Conservation (phyloP, 1,284 basidiomycete genomes). For the Clitocybe nebularis region DNA sequence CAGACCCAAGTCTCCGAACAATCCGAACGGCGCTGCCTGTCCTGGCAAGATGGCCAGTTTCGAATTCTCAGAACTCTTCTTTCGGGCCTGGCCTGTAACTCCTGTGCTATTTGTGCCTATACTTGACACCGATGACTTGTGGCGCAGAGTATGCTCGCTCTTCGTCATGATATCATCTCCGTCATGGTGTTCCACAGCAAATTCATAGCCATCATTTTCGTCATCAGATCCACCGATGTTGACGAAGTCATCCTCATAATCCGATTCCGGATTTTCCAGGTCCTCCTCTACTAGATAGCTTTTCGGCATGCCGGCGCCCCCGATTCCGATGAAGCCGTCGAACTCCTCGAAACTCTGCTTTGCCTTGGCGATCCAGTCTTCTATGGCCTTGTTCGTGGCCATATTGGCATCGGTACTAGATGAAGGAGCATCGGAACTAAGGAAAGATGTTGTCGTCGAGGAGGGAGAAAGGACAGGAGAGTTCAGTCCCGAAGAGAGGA, state of each 20-base stretch:
- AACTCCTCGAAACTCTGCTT: slow-evolving; percentile 63
- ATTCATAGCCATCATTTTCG: slow-evolving; percentile 32
- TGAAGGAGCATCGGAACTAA: slow-evolving; percentile 17
- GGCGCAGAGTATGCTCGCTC: slow-evolving; percentile 19
- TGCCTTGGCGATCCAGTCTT: slow-evolving; percentile 72
- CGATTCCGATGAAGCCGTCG: slow-evolving; percentile 58
- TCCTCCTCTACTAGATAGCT: slow-evolving; percentile 45
- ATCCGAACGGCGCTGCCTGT: slow-evolving; percentile 61
- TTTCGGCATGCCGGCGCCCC: slow-evolving; percentile 48
- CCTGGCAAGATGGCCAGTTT: slow-evolving; percentile 55
- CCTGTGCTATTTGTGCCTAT: slow-evolving; percentile 26
- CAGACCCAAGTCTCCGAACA: slow-evolving; percentile 62
- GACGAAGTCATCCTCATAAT: slow-evolving; percentile 33
- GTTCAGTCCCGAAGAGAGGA: slow-evolving; percentile 24
- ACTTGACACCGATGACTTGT: slow-evolving; percentile 32
- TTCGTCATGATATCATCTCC: slow-evolving; percentile 16
- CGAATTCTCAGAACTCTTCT: slow-evolving; percentile 28
- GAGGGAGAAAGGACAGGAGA: slow-evolving; percentile 35
- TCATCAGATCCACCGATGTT: slow-evolving; percentile 23
- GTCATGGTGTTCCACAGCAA: slow-evolving; percentile 29
- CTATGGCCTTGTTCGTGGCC: slow-evolving; percentile 41
- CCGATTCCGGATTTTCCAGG: slow-evolving; percentile 33
- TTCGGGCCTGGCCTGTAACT: slow-evolving; percentile 21
- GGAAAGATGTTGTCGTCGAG: slow-evolving; percentile 26
- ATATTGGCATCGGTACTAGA: slow-evolving; percentile 23